A percentile compares a stretch with the other conserved stretches of the same genome.
phyloP scores from a whole-genome alignment of 2,329 filamentous ascomycete species.

The Decorospora gaudefroyi region DNA sequence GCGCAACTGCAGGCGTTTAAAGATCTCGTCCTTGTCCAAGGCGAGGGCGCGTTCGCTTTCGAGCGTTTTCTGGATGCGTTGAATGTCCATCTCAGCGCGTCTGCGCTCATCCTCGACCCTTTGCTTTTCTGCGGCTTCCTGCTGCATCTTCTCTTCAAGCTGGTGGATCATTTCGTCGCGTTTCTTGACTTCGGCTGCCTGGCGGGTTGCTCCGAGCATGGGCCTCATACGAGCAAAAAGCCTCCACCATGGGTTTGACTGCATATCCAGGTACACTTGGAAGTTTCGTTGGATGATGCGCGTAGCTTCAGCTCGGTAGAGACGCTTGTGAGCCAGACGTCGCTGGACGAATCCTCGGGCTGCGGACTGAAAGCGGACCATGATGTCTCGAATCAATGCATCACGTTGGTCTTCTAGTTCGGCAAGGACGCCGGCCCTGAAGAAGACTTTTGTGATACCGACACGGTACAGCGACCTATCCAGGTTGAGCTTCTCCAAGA shows the following conservation, averaged over 20 bases:
- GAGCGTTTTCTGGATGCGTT: conserved; percentile 87
- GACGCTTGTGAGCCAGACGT: conserved; percentile 84
- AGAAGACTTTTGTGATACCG: conserved; percentile 96
- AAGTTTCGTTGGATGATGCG: conserved; percentile 95
- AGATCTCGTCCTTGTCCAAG: conserved; percentile 98
- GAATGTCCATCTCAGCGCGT: conserved; percentile 82
- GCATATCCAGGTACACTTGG: conserved; percentile 85
- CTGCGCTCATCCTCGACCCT: conserved; percentile 89
- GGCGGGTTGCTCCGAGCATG: conserved; percentile 86
- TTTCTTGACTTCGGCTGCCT: conserved; percentile 91
- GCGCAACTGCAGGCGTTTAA: conserved; percentile 90
- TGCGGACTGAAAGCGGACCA: conserved; percentile 89
- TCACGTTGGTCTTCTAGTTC: conserved; percentile 97
- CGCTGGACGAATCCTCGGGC: conserved; percentile 88
- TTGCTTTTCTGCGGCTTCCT: conserved; percentile 73
- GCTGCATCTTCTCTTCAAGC: conserved; percentile 79
- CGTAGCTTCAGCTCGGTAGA: conserved; percentile 93
- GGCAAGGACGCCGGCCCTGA: conserved; percentile 91
- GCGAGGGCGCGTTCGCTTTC: conserved; percentile 96
- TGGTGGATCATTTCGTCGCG: conserved; percentile 90
- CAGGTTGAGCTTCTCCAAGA: conserved; percentile 85
- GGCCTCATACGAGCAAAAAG: conserved; percentile 95
- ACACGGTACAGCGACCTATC: conserved; percentile 89
- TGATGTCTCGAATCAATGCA: conserved; percentile 88
- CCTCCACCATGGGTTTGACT: conserved; percentile 96